Conservation (phyloP, 768 basidiomycete species). For the Leucosporidium creatinivorum region DNA sequence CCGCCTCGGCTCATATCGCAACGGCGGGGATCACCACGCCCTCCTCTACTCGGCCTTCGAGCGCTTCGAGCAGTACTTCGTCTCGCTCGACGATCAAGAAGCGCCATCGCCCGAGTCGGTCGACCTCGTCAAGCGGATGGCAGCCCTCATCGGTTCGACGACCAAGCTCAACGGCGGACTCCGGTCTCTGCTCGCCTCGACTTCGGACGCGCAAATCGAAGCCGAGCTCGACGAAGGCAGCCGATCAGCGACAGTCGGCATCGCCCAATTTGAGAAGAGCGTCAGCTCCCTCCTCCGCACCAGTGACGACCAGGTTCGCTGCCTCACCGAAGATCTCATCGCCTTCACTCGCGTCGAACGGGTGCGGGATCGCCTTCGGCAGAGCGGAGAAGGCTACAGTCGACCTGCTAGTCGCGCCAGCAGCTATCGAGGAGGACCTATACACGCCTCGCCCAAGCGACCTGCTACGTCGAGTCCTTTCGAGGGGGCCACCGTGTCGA, state of each 20-base stretch:
- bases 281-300: conserved; percentile 15
- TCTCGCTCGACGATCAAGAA: background rate
- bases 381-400: background rate
- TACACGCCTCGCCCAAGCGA: conserved; percentile 10
- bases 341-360: background rate
- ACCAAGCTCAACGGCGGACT: conserved; percentile 28
- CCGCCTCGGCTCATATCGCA: background rate
- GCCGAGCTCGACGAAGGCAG: conserved; percentile 16
- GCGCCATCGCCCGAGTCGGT: background rate
- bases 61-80: conserved; percentile 24
- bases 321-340: conserved; percentile 21
- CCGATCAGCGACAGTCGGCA: background rate
- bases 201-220: conserved; percentile 21
- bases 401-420: conserved; percentile 17
- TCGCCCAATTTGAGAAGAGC: conserved; percentile 22
- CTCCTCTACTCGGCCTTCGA: conserved; percentile 24
- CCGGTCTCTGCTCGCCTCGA: background rate
- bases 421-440: background rate
- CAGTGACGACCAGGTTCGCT: conserved; percentile 32
- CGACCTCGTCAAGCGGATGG: conserved; percentile 26
- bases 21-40: conserved; percentile 13
- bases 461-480: conserved; percentile 9
- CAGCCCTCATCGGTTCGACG: conserved; percentile 18
- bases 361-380: conserved; percentile 8
- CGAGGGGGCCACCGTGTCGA: conserved; percentile 19